Conservation (phyloP, 2,329 filamentous ascomycete species). For the Exophiala sp. region DNA sequence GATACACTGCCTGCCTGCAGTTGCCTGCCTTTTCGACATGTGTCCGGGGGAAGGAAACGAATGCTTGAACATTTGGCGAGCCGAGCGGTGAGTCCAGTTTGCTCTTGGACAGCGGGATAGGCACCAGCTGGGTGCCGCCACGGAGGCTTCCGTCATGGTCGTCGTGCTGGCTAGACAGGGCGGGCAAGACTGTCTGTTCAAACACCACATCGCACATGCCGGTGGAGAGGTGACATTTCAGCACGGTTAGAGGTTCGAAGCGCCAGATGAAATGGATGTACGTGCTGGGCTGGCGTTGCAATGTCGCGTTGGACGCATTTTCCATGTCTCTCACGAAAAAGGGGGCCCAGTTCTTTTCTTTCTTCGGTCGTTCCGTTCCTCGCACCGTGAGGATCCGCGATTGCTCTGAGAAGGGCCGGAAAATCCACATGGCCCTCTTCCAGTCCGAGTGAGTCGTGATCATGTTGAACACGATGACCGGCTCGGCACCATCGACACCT, state of each 20-base stretch:
- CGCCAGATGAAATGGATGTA: slow-evolving; percentile 22
- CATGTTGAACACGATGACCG: slow-evolving; percentile 29
- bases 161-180: slow-evolving; percentile 4
- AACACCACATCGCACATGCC: slow-evolving; percentile 17
- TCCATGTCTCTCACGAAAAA: slow-evolving; percentile 19
- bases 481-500: slow-evolving; percentile 22
- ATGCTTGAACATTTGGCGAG: slow-evolving; percentile 4
- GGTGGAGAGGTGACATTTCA: slow-evolving; percentile 10
- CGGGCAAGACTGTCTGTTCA: slow-evolving; percentile 9
- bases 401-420: slow-evolving; percentile 23
- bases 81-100: not conserved
- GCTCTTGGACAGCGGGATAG: slow-evolving; percentile 5
- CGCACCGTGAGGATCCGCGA: slow-evolving; percentile 15
- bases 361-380: slow-evolving; percentile 7
- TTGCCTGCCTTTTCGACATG: slow-evolving; percentile 14
- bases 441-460: slow-evolving; percentile 9
- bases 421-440: slow-evolving; percentile 22
- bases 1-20: slow-evolving; percentile 13
- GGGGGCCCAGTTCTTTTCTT: slow-evolving; percentile 28
- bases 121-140: slow-evolving; percentile 21
- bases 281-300: slow-evolving; percentile 7
- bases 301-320: not conserved
- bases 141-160: slow-evolving; percentile 14
- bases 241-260: slow-evolving; percentile 13
- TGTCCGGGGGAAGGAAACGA: slow-evolving; percentile 16